A percentile compares a stretch with the other conserved stretches of the same genome.
Evolutionary conservation across 1,284 basidiomycete genomes (phyloP).

Genomic region (Tylopilus orsonianus): DNA sequence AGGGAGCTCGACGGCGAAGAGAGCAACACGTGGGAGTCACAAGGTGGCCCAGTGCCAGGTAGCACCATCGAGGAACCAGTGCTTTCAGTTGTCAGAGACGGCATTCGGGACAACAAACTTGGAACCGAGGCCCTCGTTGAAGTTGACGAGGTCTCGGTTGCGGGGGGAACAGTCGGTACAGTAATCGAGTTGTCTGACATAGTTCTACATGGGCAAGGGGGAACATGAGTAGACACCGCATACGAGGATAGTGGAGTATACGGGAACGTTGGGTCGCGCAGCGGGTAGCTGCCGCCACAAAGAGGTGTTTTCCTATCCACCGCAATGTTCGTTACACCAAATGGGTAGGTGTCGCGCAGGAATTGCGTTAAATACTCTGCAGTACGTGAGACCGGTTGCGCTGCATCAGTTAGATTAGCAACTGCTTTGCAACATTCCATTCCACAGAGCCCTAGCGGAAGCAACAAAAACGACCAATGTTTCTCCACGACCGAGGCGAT

Average conservation of each 20-base stretch:
- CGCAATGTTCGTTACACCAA: background rate
- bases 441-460: background rate
- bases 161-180: background rate
- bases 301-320: background rate
- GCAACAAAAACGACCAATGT: background rate
- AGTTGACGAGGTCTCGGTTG: background rate
- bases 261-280: background rate
- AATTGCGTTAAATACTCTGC: slow-evolving; percentile 4
- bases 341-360: background rate
- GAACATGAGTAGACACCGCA: background rate
- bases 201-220: background rate
- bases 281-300: background rate
- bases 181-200: background rate
- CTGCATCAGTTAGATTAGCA: slow-evolving; percentile 13
- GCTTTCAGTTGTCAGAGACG: background rate
- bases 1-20: background rate
- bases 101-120: background rate
- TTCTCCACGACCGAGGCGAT: background rate
- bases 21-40: background rate
- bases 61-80: background rate
- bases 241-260: background rate
- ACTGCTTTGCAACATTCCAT: background rate
- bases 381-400: slow-evolving; percentile 4
- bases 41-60: background rate
- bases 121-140: background rate